These are phyloP conservation scores for Aspergillus pseudotamarii DNA, from an alignment of 2,329 filamentous ascomycete genomes.

Conservation along the genomic window DNA sequence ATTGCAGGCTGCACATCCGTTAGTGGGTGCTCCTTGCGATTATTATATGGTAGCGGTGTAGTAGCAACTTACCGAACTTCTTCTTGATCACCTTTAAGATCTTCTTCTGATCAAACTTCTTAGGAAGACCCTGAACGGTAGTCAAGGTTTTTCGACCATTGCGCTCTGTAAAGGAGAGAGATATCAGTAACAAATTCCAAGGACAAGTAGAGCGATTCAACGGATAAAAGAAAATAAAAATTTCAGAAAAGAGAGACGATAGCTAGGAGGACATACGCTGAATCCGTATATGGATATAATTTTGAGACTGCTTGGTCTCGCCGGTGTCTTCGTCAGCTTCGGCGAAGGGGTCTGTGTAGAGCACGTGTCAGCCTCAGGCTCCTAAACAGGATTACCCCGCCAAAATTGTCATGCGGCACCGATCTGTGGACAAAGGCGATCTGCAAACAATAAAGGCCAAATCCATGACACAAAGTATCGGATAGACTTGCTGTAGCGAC, in stretches of 20 bases:
- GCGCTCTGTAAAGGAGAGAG: conserved; percentile 67
- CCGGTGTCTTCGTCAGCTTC: conserved; percentile 99
- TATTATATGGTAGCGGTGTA: neutral
- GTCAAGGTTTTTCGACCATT: conserved; percentile 99
- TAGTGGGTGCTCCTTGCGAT: conserved; percentile 15
- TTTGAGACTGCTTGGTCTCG: conserved; percentile 92
- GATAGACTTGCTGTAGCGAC: neutral
- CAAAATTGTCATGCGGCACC: conserved; percentile 18
- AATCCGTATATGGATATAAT: conserved; percentile 99
- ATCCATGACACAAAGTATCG: neutral
- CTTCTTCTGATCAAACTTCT: conserved; percentile 99
- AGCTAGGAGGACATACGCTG: conserved; percentile 71
- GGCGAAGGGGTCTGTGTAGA: conserved; percentile 91
- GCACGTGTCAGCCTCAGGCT: conserved; percentile 36
- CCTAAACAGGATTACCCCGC: conserved; percentile 41
- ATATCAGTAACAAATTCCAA: conserved; percentile 24
- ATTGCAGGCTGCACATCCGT: conserved; percentile 78
- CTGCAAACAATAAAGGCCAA: neutral
- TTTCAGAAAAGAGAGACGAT: neutral
- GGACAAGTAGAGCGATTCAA: conserved; percentile 11
- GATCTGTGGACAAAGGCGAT: neutral
- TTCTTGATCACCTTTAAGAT: conserved; percentile 99
- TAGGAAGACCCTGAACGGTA: conserved; percentile 96
- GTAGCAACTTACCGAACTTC: conserved; percentile 75
- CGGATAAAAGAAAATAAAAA: neutral